Conservation (phyloP, 164 flowering plant genomes). For the Akebia trifoliata region DNA sequence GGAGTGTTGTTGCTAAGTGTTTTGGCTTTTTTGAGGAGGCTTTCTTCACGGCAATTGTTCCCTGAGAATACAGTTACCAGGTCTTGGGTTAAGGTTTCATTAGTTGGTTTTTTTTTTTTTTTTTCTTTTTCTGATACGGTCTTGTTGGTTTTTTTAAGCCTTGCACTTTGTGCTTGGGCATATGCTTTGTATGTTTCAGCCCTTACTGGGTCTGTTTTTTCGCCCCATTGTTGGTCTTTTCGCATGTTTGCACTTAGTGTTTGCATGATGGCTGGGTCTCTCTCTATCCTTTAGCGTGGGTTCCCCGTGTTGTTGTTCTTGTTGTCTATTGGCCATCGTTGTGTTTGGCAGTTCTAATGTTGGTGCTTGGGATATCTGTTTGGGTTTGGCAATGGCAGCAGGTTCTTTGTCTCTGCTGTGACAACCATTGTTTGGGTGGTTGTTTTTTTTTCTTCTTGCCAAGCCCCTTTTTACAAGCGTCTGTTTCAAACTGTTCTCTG, state of each 20-base stretch:
- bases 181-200: background rate
- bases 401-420: conserved; percentile 23
- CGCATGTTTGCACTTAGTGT: conserved; percentile 13
- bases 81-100: conserved; percentile 20
- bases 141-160: background rate
- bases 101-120: background rate
- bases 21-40: conserved; percentile 22
- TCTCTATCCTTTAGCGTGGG: background rate
- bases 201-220: conserved; percentile 6
- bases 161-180: background rate
- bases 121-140: background rate
- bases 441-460: conserved; percentile 30
- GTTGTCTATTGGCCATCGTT: conserved; percentile 8
- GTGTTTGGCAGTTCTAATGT: conserved; percentile 22
- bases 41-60: conserved; percentile 19
- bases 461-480: conserved; percentile 27
- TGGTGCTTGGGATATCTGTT: conserved; percentile 17
- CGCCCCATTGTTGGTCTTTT: no score
- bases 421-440: conserved; percentile 30
- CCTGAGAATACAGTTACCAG: conserved; percentile 26
- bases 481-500: conserved; percentile 14
- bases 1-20: conserved; percentile 35
- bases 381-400: conserved; percentile 35
- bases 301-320: background rate
- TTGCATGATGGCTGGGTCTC: conserved; percentile 3